Evolutionary conservation across 306 rosid genomes (phyloP).

Genomic region (Lathyrus sativus): DNA sequence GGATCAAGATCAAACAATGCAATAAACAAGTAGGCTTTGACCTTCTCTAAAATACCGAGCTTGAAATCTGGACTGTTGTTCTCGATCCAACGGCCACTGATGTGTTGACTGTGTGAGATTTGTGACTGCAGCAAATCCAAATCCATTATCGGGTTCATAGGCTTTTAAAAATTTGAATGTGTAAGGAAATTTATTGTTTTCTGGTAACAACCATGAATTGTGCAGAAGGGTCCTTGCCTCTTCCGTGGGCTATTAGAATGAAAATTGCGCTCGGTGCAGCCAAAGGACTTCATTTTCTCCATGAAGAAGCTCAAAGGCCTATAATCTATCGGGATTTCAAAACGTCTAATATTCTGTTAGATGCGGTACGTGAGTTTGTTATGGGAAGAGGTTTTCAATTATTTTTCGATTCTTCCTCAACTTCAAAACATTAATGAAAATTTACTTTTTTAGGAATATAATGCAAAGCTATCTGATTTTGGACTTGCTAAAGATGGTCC

Average conservation of each 20-base stretch:
- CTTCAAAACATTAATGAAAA: conserved; percentile 22
- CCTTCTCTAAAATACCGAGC: background rate
- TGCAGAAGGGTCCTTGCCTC: conserved; percentile 95
- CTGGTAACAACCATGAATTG: conserved; percentile 56
- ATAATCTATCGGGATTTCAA: conserved; percentile 93
- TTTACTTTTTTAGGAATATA: conserved; percentile 70
- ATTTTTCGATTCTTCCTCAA: conserved; percentile 12
- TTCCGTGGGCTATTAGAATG: conserved; percentile 69
- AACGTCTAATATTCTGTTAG: conserved; percentile 88
- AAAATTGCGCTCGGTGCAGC: conserved; percentile 57
- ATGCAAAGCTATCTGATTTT: conserved; percentile 90
- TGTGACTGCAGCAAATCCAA: background rate
- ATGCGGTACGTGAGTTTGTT: conserved; percentile 61
- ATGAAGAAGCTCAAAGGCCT: conserved; percentile 79
- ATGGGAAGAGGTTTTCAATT: background rate
- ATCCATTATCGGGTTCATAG: background rate
- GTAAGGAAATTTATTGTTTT: conserved; percentile 38
- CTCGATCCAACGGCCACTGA: background rate
- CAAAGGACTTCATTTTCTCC: conserved; percentile 89
- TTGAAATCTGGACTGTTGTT: background rate
- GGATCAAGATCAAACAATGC: background rate
- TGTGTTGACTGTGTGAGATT: background rate
- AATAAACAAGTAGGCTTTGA: background rate
- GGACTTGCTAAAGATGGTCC: conserved; percentile 99
- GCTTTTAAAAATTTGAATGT: conserved; percentile 29